phyloP scores from a whole-genome alignment of 2,329 filamentous ascomycete species.

The Sclerotinia sclerotiorum region DNA sequence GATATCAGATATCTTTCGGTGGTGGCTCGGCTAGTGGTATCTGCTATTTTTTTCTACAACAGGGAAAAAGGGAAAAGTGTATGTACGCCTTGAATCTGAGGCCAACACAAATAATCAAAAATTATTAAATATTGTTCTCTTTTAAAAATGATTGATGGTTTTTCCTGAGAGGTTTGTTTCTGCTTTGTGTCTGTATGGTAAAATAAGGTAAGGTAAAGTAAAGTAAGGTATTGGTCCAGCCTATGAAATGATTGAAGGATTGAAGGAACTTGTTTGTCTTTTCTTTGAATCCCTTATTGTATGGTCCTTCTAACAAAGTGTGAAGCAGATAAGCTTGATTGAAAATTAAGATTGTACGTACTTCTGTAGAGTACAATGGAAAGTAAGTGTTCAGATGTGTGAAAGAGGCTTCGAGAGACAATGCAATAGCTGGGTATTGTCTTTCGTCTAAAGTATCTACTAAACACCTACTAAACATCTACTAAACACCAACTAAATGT shows the following conservation, averaged over 20 bases:
- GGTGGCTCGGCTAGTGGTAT: constrained; percentile 20
- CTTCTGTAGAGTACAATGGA: not conserved
- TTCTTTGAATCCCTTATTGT: not conserved
- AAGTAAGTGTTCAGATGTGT: not conserved
- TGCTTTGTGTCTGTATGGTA: not conserved
- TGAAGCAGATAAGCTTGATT: not conserved
- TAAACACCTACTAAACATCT: no score
- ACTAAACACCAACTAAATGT: no score
- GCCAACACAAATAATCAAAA: not conserved
- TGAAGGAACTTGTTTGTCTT: not conserved
- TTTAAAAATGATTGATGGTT: not conserved
- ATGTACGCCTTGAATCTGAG: not conserved
- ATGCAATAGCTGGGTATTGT: not conserved
- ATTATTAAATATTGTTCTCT: not conserved
- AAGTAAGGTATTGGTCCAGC: not conserved
- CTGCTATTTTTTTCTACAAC: constrained; percentile 2
- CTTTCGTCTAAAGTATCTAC: no score
- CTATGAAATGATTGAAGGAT: not conserved
- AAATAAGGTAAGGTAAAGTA: not conserved
- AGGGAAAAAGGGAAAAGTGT: not conserved
- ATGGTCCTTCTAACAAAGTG: not conserved
- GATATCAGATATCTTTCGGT: constrained; percentile 16
- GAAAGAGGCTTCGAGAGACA: not conserved
- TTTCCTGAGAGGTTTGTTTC: not conserved
- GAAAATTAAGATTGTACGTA: not conserved